Conservation (phyloP, 768 basidiomycete genomes). For the Mycena rebaudengoi region DNA sequence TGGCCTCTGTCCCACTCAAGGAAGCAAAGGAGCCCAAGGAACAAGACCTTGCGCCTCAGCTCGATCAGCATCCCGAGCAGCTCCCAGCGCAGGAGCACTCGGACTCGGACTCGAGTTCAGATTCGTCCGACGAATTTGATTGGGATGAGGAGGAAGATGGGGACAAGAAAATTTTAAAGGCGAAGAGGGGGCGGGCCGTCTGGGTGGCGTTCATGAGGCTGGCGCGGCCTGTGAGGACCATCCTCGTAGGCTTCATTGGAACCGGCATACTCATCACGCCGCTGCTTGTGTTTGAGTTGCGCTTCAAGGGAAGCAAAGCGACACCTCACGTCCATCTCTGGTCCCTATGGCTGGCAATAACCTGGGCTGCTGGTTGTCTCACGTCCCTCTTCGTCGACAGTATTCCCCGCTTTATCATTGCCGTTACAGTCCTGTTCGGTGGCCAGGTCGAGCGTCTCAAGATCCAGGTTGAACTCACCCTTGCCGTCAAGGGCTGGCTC, state of each 20-base stretch:
- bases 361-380: slow-evolving; percentile 67
- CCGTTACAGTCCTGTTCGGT: slow-evolving; percentile 61
- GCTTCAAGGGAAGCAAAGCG: slow-evolving; percentile 58
- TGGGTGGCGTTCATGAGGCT: slow-evolving; percentile 76
- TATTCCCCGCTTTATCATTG: slow-evolving; percentile 64
- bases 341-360: slow-evolving; percentile 74
- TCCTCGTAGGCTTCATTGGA: slow-evolving; percentile 67
- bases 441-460: slow-evolving; percentile 73
- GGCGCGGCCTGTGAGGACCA: slow-evolving; percentile 62
- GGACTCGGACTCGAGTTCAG: slow-evolving; percentile 59
- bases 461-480: slow-evolving; percentile 73
- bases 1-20: slow-evolving; percentile 20
- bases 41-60: slow-evolving; percentile 33
- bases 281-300: slow-evolving; percentile 70
- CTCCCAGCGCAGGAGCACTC: slow-evolving; percentile 23
- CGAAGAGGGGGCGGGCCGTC: slow-evolving; percentile 67
- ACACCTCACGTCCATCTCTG: slow-evolving; percentile 66
- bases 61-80: slow-evolving; percentile 23
- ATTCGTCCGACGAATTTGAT: slow-evolving; percentile 76
- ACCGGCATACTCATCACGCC: slow-evolving; percentile 73
- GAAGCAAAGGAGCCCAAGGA: no score
- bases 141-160: slow-evolving; percentile 73
- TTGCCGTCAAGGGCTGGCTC: slow-evolving; percentile 76
- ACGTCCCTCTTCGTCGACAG: slow-evolving; percentile 74
- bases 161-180: slow-evolving; percentile 48